Conservation (phyloP, 78 protist species). For the Chrysochromulina tobinii region DNA sequence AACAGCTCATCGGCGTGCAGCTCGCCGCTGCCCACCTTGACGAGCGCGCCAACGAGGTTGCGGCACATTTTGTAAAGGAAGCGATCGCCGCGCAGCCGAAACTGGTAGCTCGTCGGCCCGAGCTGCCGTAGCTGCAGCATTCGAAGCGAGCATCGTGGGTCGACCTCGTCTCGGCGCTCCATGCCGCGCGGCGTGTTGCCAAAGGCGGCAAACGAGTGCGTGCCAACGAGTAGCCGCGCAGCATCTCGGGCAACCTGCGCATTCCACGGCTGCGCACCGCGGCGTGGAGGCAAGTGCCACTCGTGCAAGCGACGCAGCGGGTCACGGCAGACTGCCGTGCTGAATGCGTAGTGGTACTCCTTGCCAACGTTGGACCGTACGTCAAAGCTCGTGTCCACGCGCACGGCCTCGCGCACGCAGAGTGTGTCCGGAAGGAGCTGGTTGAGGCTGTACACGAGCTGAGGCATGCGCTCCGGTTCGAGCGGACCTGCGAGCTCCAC, state of each 20-base stretch:
- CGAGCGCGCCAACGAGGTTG: background rate
- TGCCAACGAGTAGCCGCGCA: background rate
- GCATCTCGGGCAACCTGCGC: background rate
- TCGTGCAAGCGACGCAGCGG: background rate
- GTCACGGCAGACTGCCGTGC: background rate
- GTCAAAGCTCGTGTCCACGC: background rate
- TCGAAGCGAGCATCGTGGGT: background rate
- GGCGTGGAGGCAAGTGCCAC: background rate
- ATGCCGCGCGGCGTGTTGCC: background rate
- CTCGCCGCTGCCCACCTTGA: background rate
- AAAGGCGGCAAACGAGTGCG: background rate
- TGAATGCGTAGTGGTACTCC: background rate
- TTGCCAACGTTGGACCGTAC: background rate
- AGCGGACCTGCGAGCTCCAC: background rate
- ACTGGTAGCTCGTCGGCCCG: too few relatives aligned
- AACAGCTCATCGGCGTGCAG: background rate
- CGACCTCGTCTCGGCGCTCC: background rate
- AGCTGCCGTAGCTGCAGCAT: background rate
- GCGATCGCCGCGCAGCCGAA: background rate
- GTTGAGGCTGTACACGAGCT: conserved; percentile 6
- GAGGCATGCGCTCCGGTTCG: background rate
- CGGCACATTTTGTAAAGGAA: conserved; percentile 14
- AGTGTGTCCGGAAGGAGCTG: background rate
- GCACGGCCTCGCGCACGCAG: background rate
- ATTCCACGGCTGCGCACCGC: background rate